Evolutionary conservation across 108 stramenopile species (phyloP).

Genomic region (Pseudonitzschia delicatissima): DNA sequence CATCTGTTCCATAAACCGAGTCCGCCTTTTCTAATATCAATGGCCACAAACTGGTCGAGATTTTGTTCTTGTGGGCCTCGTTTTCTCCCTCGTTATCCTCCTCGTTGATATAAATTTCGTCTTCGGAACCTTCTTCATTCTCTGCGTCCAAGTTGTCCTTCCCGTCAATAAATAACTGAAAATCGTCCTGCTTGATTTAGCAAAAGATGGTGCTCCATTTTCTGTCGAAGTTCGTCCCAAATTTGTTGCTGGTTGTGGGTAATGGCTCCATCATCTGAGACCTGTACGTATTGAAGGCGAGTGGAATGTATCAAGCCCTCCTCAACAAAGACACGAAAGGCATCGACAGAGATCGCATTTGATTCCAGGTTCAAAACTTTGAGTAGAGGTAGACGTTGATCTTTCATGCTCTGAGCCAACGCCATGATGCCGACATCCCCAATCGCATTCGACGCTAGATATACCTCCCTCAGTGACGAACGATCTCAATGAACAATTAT

Average conservation of each 20-base stretch:
- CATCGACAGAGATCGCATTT: conserved; percentile 5
- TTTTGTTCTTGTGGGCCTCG: not conserved
- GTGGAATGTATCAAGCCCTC: conserved; percentile 5
- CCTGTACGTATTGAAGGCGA: conserved; percentile 1
- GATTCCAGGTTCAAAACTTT: conserved; percentile 10
- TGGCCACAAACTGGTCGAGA: conserved; percentile 5
- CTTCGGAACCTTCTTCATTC: not conserved
- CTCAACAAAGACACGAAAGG: conserved; percentile 6
- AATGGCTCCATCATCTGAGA: conserved; percentile 6
- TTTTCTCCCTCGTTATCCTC: not conserved
- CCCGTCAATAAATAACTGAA: not conserved
- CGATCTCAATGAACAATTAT: not conserved
- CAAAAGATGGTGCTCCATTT: conserved; percentile 11
- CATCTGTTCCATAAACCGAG: conserved; percentile 18
- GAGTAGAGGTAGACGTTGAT: not conserved
- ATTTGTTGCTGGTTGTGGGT: not conserved
- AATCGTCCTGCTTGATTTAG: conserved; percentile 15
- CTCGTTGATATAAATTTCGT: not conserved
- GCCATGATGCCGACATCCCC: conserved; percentile 4
- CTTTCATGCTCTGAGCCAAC: not conserved
- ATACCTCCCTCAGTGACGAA: conserved; percentile 2
- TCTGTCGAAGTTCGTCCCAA: not conserved
- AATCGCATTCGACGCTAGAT: conserved; percentile 6
- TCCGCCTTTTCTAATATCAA: conserved; percentile 10
- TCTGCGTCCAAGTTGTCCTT: not conserved